Base-by-base conservation (phyloP, 768 basidiomycete genomes). In the Pisolithus microcarpus region DNA sequence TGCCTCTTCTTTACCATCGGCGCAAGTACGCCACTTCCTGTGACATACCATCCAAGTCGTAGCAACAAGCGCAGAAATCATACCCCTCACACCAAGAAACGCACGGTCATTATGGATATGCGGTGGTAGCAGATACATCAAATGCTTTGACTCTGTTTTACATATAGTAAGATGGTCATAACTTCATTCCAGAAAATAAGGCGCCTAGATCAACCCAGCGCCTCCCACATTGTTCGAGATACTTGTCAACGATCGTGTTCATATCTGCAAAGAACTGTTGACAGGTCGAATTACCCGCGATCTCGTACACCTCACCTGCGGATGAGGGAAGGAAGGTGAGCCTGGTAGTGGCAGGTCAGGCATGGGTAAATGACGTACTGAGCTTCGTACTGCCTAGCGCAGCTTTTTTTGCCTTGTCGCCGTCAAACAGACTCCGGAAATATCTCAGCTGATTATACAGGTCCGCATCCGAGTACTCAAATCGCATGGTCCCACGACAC, bases 391-490 rank as follows among this genome's bases (percentile, higher is more conserved):
- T 72, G 1, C 81, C 81, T 50, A 70, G 72, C 1, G 78, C 73
- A 1, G 73, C 67, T 40, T 77, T 78, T 19, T 77, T 54, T 10
- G 79, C 84, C 60, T 82, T 86, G 16, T 84, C 76, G 1, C 67
- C 63, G 60, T 95, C 81, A 61, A 99, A 95, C 6, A 98, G 72
- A 53, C 77, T 83, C 31, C 73, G 67, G 67, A 84, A 94, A 70
- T 84, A 97, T 43, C 92, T 71, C 31, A 98, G 74, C 65, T 99
- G 96, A 56, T 87, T 89, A 67, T 98, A 97, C 37, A 99, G 71
- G 57, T 82, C 78, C 8, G 76, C 70, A 62, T 97, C 93, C 34
- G 85, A 76, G 64, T 94, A 97, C 87, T 97, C 64, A 9, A 53
- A 50, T 38, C 34, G 52, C 1, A 28, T 54, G 9, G 4, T 51